These are phyloP conservation scores for Ophiostoma tasmaniense DNA, from an alignment of 2,329 filamentous ascomycete genomes.

Conservation along the genomic window DNA sequence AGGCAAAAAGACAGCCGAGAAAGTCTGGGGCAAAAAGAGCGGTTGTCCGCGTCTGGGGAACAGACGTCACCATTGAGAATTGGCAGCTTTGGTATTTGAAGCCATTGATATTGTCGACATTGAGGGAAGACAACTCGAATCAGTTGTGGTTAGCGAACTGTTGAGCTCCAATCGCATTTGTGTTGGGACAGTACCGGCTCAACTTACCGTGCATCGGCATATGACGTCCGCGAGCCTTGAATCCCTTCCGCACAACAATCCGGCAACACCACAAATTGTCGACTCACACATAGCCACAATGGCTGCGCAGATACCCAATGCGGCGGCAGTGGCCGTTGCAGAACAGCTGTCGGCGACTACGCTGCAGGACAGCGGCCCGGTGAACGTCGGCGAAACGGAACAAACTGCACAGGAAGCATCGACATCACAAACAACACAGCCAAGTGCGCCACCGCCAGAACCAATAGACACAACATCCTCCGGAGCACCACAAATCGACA, in stretches of 20 bases:
- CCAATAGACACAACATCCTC: not conserved
- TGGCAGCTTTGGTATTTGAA: slow-evolving; percentile 2
- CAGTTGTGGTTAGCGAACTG: not conserved
- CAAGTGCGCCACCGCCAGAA: not conserved
- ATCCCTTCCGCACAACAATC: not conserved
- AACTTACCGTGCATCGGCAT: not conserved
- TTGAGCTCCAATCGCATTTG: not conserved
- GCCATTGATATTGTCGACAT: not conserved
- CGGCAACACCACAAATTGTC: not conserved
- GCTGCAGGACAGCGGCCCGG: not conserved
- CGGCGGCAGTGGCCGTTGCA: not conserved
- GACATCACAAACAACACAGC: not conserved
- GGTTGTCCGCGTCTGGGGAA: not conserved
- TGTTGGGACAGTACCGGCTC: not conserved
- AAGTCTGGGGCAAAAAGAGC: not conserved
- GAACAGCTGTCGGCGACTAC: not conserved
- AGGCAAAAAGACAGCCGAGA: not conserved
- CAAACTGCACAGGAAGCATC: not conserved
- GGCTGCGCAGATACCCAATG: not conserved
- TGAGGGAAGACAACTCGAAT: not conserved
- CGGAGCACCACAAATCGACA: not conserved
- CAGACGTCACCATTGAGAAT: not conserved
- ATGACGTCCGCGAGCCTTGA: not conserved
- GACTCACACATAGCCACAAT: not conserved
- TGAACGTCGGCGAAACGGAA: not conserved